A percentile compares a stretch with the other conserved stretches of the same genome.
phyloP scores from a whole-genome alignment of 306 rosid species.

The Quercus gilva region DNA sequence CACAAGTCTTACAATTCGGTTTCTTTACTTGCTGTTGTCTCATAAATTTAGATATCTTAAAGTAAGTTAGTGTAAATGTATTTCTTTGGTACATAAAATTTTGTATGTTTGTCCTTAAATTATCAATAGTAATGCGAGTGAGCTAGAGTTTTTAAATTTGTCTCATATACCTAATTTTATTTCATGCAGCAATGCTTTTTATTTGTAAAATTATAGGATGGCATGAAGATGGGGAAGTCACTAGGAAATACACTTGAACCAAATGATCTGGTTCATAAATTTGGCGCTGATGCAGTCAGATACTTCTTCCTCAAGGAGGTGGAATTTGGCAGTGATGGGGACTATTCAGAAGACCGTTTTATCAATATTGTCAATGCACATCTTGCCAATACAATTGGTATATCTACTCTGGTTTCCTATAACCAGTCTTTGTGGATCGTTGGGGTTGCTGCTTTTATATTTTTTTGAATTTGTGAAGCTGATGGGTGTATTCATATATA shows the following conservation, averaged over 20 bases:
- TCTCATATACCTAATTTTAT: constrained; percentile 53
- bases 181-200: constrained; percentile 71
- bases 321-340: constrained; percentile 92
- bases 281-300: constrained; percentile 89
- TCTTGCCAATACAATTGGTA: constrained; percentile 97
- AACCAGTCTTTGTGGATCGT: constrained; percentile 13
- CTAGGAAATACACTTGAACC: constrained; percentile 98
- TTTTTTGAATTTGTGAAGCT: constrained; percentile 9
- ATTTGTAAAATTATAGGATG: constrained; percentile 84
- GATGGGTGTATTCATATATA: not conserved
- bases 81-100: not conserved
- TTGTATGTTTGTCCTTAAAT: constrained; percentile 1
- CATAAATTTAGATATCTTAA: not conserved
- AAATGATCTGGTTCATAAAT: constrained; percentile 74
- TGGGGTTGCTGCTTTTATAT: not conserved
- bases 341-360: constrained; percentile 94
- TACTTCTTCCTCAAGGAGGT: constrained; percentile 96
- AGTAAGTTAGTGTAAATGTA: not conserved
- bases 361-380: constrained; percentile 86
- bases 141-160: constrained; percentile 22
- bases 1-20: no score
- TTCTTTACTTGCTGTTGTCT: not conserved
- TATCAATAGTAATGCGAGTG: constrained; percentile 12
- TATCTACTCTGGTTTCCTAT: constrained; percentile 12
- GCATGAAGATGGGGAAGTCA: constrained; percentile 98